Conservation (phyloP, 306 rosid genomes). For the Vigna radiata region DNA sequence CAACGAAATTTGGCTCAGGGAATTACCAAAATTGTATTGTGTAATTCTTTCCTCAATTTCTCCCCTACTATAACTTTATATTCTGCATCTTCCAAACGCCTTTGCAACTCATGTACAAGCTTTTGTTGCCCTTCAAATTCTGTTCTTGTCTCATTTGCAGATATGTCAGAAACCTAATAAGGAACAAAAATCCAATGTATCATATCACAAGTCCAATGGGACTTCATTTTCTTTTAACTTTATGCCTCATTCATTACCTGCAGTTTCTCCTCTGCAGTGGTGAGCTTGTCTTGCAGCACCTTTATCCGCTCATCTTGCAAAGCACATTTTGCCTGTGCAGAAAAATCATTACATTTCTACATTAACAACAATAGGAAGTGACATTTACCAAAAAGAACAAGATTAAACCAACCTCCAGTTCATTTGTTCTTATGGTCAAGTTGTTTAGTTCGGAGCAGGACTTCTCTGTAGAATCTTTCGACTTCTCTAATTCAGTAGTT, state of each 20-base stretch:
- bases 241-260: constrained; percentile 65
- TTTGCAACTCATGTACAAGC: constrained; percentile 69
- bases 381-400: constrained; percentile 27
- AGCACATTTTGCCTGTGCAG: constrained; percentile 72
- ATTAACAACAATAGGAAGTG: constrained; percentile 9
- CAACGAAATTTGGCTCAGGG: constrained; percentile 27
- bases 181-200: constrained; percentile 29
- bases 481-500: constrained; percentile 66
- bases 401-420: constrained; percentile 75
- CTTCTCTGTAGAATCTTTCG: constrained; percentile 68
- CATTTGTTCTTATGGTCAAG: constrained; percentile 60
- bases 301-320: constrained; percentile 67
- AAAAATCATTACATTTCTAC: constrained; percentile 26
- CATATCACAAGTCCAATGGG: constrained; percentile 34
- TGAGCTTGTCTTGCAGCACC: constrained; percentile 64
- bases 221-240: constrained; percentile 17
- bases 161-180: constrained; percentile 75
- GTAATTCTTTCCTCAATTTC: constrained; percentile 83
- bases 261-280: constrained; percentile 69
- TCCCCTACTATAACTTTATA: constrained; percentile 85
- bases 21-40: constrained; percentile 91
- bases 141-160: constrained; percentile 70
- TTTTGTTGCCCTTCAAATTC: constrained; percentile 83
- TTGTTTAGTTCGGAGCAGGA: constrained; percentile 64
- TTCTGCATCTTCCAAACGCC: constrained; percentile 81